These are phyloP conservation scores for Fragilaria crotonensis DNA, from an alignment of 108 stramenopile genomes.

Conservation along the genomic window DNA sequence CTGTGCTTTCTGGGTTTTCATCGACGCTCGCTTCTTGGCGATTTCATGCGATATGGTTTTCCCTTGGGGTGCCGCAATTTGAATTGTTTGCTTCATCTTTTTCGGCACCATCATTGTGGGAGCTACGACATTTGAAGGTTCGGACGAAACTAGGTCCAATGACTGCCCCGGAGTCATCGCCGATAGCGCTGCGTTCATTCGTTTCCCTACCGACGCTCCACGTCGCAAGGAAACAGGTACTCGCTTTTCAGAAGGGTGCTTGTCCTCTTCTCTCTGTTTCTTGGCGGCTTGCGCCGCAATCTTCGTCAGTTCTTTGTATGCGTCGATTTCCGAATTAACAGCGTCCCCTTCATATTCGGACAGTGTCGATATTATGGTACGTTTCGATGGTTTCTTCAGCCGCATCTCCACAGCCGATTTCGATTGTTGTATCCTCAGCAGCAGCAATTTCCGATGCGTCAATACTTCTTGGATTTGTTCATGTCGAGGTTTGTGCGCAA, in stretches of 20 bases:
- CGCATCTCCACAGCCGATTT: not conserved
- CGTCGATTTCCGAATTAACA: constrained; percentile 27
- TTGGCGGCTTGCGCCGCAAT: constrained; percentile 21
- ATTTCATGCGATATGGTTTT: not conserved
- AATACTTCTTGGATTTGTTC: constrained; percentile 1
- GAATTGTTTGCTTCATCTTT: not conserved
- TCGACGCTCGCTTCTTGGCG: not conserved
- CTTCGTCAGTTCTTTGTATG: constrained; percentile 17
- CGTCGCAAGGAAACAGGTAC: constrained; percentile 44
- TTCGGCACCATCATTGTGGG: too few relatives aligned
- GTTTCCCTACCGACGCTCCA: constrained; percentile 56
- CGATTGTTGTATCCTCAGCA: not conserved
- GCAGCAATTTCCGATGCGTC: not conserved
- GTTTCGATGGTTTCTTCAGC: not conserved
- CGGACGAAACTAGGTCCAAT: too few relatives aligned
- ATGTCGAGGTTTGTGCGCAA: not conserved
- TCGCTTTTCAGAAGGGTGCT: constrained; percentile 16
- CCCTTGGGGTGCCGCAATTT: not conserved
- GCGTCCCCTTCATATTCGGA: not conserved
- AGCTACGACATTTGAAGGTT: too few relatives aligned
- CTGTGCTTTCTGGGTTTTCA: not conserved
- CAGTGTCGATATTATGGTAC: not conserved
- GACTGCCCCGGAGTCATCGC: constrained; percentile 30
- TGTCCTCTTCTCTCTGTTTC: constrained; percentile 12
- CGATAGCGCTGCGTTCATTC: constrained; percentile 66